A percentile compares a stretch with the other conserved stretches of the same genome.
Conservation (phyloP, 176 grass and related monocot genomes). For the Rhipidocladum racemiflorum region DNA sequence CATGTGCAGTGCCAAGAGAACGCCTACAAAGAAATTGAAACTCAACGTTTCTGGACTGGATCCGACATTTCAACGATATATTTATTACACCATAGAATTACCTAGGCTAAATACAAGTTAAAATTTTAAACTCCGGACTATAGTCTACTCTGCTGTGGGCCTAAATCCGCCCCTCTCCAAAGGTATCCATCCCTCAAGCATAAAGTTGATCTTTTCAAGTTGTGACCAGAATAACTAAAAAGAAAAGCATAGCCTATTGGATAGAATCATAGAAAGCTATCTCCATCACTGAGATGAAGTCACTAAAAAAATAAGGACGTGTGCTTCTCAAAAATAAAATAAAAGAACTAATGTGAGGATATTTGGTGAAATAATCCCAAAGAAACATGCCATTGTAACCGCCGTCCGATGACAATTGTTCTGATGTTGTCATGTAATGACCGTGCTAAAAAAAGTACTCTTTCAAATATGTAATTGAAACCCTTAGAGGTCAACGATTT, state of each 20-base stretch:
- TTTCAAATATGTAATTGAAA: neutral
- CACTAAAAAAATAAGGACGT: neutral
- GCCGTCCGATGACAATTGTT: neutral
- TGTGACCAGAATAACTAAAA: neutral
- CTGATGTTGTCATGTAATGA: neutral
- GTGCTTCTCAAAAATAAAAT: neutral
- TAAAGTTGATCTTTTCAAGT: conserved; percentile 15
- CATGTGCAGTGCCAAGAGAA: neutral
- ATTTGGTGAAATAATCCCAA: neutral
- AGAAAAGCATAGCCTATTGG: neutral
- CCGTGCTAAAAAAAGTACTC: neutral
- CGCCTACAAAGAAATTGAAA: too few species aligned
- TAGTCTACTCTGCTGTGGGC: too few species aligned
- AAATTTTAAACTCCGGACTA: too few species aligned
- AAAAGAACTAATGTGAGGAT: neutral
- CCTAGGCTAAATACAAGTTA: too few species aligned
- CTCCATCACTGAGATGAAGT: conserved; percentile 21
- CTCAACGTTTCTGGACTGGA: neutral
- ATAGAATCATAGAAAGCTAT: conserved; percentile 29
- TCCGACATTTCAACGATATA: too few species aligned
- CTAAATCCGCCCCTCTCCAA: too few species aligned
- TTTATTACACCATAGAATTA: too few species aligned
- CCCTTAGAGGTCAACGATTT: neutral
- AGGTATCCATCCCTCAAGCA: neutral
- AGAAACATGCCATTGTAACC: neutral